A percentile compares a stretch with the other conserved stretches of the same genome.
These are phyloP conservation scores for Prunus mira DNA, from an alignment of 306 rosid genomes.

Conservation along the genomic window DNA sequence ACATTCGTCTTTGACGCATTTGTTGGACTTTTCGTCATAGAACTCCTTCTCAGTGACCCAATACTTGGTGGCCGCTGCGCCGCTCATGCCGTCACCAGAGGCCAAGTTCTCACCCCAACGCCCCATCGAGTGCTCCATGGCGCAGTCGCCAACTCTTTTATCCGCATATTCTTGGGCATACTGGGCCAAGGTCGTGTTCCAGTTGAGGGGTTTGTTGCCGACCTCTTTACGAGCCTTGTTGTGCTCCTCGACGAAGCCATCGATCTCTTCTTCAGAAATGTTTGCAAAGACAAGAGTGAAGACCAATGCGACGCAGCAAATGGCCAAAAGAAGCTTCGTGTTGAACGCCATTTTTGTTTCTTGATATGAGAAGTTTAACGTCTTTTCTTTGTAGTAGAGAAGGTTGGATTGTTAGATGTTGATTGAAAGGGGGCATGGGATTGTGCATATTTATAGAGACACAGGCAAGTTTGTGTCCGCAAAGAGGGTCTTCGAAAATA, in stretches of 20 bases:
- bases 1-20: background rate
- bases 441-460: background rate
- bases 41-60: slow-evolving; percentile 37
- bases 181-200: background rate
- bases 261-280: background rate
- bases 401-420: background rate
- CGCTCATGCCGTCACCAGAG: slow-evolving; percentile 32
- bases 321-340: background rate
- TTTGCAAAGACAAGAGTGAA: background rate
- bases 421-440: background rate
- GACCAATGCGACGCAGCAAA: background rate
- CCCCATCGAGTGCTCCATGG: slow-evolving; percentile 50
- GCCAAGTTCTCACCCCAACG: slow-evolving; percentile 60
- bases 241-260: background rate
- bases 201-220: background rate
- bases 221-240: background rate
- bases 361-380: too few relatives aligned
- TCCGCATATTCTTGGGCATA: slow-evolving; percentile 26
- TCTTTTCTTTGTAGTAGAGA: background rate
- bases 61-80: slow-evolving; percentile 31
- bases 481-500: background rate
- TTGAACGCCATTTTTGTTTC: background rate
- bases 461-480: background rate
- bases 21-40: background rate
- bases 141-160: slow-evolving; percentile 26